Base-by-base conservation (phyloP, 1,139 yeast species). In the Pichia sp. region DNA sequence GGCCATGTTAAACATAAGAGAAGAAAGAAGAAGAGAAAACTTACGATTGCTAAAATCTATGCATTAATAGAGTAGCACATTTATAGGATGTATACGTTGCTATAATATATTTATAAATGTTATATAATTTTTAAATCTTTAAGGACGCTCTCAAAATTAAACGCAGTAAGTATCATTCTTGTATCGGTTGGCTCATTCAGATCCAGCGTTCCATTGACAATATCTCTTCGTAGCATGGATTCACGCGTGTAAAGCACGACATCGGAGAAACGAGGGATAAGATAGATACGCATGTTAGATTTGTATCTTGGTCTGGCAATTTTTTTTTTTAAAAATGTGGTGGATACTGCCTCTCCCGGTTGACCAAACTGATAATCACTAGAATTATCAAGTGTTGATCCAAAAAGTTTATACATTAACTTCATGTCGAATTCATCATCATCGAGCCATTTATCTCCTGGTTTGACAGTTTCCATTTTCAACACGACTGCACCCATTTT, bases 241-340 rank as follows among this genome's bases (percentile, higher is more conserved):
- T 63, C 63, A 48, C 74, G 75, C 25, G 73, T 66, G 49, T 75
- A 76, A 22, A 76, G 50, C n/a, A 72, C 68, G 45, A 66, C 62
- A 22, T 57, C 50, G 6, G 52, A 47, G 7, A 49, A 46, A 33
- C 60, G 54, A 5, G 73, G 72, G 57, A 56, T 64, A 16, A 73
- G 48, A 49, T 67, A 72, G 14, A 73, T 68, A 51, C 72, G 69
- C 78, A 72, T 72, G 48, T 70, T 72, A 15, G 71, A 64, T 50
- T 73, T 73, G 50, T 72, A 73, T 22, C 78, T 52, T 5, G 78
- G 78, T 43, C 78, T 57, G 5, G 78, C 77, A 27, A 72, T 64
- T 15, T 70, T 64, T 45, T 72, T 72, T 49, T 72, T 38, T 64
- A 74, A 57, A 50, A 75, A 75, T 8, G 72, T 56, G 32, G 74